Conservation (phyloP, 2,329 filamentous ascomycete genomes). For the Xylaria sp. region DNA sequence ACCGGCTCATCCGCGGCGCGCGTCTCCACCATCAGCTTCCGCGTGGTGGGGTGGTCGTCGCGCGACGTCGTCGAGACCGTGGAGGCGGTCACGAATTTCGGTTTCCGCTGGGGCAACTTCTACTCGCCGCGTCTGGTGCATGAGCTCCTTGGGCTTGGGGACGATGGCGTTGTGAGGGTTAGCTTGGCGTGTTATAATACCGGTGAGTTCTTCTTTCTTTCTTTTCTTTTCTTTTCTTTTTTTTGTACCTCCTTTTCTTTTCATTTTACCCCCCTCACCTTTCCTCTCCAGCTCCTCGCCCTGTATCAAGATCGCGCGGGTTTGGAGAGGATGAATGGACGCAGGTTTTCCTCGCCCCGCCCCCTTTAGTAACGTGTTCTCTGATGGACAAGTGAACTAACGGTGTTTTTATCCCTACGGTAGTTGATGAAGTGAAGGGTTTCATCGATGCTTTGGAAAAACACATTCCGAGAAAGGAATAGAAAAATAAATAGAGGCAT, state of each 20-base stretch:
- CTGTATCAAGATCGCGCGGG: background rate
- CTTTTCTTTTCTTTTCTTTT: background rate
- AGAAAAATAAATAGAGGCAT: background rate
- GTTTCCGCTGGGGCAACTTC: slow-evolving; percentile 75
- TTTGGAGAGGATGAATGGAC: background rate
- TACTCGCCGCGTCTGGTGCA: slow-evolving; percentile 73
- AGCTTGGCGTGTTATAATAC: slow-evolving; percentile 81
- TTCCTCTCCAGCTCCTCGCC: background rate
- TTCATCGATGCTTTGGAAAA: slow-evolving; percentile 65
- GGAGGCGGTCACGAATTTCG: slow-evolving; percentile 68
- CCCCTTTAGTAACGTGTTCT: background rate
- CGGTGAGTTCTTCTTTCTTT: slow-evolving; percentile 55
- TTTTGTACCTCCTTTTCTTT: background rate
- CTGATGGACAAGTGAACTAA: slow-evolving; percentile 5
- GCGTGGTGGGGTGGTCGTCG: slow-evolving; percentile 66
- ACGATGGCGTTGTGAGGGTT: slow-evolving; percentile 74
- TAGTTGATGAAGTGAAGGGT: slow-evolving; percentile 66
- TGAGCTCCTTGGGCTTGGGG: slow-evolving; percentile 67
- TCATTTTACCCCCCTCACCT: background rate
- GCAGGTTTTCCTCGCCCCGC: background rate
- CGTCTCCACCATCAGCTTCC: slow-evolving; percentile 75
- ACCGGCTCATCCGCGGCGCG: slow-evolving; percentile 60
- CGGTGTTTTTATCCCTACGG: background rate
- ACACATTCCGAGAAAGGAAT: slow-evolving; percentile 52
- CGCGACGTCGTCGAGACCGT: slow-evolving; percentile 70